These are phyloP conservation scores for Phascolomyces articulosus DNA, from an alignment of 371 early-diverging fungal genomes.

Conservation along the genomic window DNA sequence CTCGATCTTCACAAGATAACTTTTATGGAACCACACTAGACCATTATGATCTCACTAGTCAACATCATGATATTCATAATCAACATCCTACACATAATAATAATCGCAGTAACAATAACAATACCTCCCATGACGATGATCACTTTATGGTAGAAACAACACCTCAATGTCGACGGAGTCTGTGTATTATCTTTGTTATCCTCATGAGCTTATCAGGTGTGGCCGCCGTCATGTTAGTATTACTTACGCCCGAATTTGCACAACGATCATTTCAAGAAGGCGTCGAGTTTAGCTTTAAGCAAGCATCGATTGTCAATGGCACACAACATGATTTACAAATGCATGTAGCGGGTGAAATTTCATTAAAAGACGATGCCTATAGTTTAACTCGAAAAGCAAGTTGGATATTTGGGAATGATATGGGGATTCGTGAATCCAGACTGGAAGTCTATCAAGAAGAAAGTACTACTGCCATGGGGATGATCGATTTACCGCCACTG, in stretches of 20 bases:
- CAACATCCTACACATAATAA: no score
- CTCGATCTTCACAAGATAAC: slow-evolving; percentile 2
- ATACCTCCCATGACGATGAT: neutral
- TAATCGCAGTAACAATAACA: neutral
- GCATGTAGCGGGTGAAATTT: slow-evolving; percentile 43
- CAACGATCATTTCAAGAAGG: slow-evolving; percentile 41
- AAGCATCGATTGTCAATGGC: slow-evolving; percentile 40
- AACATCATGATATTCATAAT: neutral
- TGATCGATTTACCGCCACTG: slow-evolving; percentile 37
- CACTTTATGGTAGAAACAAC: neutral
- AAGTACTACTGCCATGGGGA: slow-evolving; percentile 27
- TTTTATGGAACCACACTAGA: neutral
- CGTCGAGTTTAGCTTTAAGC: slow-evolving; percentile 31
- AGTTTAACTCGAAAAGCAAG: slow-evolving; percentile 22
- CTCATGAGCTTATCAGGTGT: slow-evolving; percentile 18
- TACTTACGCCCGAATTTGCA: slow-evolving; percentile 50
- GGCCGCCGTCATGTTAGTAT: slow-evolving; percentile 18
- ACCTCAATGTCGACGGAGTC: slow-evolving; percentile 10
- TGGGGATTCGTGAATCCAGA: slow-evolving; percentile 21
- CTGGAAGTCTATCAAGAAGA: slow-evolving; percentile 25
- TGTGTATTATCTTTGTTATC: slow-evolving; percentile 17
- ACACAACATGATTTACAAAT: slow-evolving; percentile 32
- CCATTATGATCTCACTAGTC: neutral
- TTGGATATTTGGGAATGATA: slow-evolving; percentile 28
- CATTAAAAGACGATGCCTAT: slow-evolving; percentile 25